Percentiles rank a stretch among this genome's conserved stretches.
Conservation (phyloP, 2,329 filamentous ascomycete species). For the Aspergillus udagawae region DNA sequence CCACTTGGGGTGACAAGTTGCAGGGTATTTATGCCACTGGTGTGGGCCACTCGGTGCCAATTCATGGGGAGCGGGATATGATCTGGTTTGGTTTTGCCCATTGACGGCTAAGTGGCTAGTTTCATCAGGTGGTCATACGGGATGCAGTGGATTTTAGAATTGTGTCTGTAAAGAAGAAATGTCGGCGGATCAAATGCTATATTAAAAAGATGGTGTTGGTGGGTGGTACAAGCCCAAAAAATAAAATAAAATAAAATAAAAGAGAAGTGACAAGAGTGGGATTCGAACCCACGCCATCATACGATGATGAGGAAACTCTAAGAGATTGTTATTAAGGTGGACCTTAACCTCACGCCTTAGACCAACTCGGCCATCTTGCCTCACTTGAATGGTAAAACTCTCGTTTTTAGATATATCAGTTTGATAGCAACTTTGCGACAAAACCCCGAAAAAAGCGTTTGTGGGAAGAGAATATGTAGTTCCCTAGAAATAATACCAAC, state of each 20-base stretch:
- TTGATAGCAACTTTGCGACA: too few relatives aligned
- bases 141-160: not conserved
- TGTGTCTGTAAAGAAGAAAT: too few relatives aligned
- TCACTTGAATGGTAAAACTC: not conserved
- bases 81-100: conserved; percentile 22
- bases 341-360: conserved; percentile 23
- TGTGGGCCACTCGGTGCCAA: conserved; percentile 17
- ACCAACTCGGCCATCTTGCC: conserved; percentile 37
- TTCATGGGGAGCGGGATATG: conserved; percentile 20
- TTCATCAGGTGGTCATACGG: too few relatives aligned
- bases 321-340: conserved; percentile 2
- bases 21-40: conserved; percentile 22
- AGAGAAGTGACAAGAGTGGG: conserved; percentile 6
- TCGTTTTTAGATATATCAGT: too few relatives aligned
- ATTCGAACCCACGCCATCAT: conserved; percentile 6
- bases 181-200: not conserved
- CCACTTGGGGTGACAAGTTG: conserved; percentile 18
- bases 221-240: not conserved
- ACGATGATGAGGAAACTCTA: conserved; percentile 3
- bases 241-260: not conserved
- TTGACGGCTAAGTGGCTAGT: not conserved
- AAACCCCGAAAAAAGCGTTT: too few relatives aligned
- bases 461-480: too few relatives aligned
- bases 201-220: not conserved
- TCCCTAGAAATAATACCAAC: too few relatives aligned